A percentile compares a stretch with the other conserved stretches of the same genome.
phyloP scores from a whole-genome alignment of 306 rosid species.

The Gleditsia sinensis region DNA sequence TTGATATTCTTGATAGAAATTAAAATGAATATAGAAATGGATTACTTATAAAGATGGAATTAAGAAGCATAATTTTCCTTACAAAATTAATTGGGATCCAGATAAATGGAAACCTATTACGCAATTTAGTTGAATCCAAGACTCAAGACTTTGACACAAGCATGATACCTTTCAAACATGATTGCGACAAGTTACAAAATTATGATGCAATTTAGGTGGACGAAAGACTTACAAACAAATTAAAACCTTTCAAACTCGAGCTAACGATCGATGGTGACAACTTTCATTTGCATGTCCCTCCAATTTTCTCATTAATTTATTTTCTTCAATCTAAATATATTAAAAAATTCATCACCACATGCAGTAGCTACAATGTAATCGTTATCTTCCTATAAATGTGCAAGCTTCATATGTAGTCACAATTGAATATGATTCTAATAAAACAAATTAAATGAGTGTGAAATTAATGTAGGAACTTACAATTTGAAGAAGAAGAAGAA shows the following conservation, averaged over 20 bases:
- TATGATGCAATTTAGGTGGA: conserved; percentile 13
- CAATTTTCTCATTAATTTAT: conserved; percentile 5
- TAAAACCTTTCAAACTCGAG: conserved; percentile 14
- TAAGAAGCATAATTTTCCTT: background rate
- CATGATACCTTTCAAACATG: background rate
- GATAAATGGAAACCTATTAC: background rate
- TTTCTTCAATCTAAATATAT: background rate
- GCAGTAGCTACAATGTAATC: background rate
- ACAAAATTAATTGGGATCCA: too few relatives aligned
- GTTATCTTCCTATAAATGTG: background rate
- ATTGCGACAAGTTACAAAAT: background rate
- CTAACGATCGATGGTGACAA: conserved; percentile 5
- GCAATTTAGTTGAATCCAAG: background rate
- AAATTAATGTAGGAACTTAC: conserved; percentile 34
- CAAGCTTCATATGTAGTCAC: conserved; percentile 11
- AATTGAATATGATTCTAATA: background rate
- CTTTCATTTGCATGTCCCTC: conserved; percentile 13
- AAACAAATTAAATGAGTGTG: background rate
- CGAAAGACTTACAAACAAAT: background rate
- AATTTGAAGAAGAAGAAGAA: background rate
- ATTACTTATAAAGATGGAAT: background rate
- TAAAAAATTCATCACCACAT: background rate
- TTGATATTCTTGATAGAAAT: background rate
- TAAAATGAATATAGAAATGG: background rate
- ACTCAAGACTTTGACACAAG: background rate